Evolutionary conservation across 2,329 filamentous ascomycete species (phyloP).

Genomic region (Fusarium tuaranense): DNA sequence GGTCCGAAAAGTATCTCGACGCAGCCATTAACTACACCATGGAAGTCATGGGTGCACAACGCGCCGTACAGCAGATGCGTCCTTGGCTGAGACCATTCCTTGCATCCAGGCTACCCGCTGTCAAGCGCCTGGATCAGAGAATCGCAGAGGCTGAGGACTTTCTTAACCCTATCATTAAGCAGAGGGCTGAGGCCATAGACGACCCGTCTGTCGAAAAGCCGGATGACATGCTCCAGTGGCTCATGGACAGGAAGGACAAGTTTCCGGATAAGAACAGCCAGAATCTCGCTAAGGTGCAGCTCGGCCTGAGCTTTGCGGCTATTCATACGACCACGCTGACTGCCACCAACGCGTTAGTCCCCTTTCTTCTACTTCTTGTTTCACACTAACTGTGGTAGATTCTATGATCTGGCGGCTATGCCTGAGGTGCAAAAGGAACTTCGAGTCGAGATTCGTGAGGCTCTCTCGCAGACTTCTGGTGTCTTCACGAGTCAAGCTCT

Average conservation of each 20-base stretch:
- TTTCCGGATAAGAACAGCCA: slow-evolving; percentile 47
- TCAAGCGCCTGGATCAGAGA: slow-evolving; percentile 49
- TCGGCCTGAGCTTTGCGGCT: slow-evolving; percentile 60
- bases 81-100: slow-evolving; percentile 51
- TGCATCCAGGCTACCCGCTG: slow-evolving; percentile 48
- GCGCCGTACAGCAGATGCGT: slow-evolving; percentile 43
- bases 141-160: slow-evolving; percentile 49
- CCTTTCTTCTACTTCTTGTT: not conserved
- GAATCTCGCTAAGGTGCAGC: slow-evolving; percentile 55
- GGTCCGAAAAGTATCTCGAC: slow-evolving; percentile 57
- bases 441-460: slow-evolving; percentile 61
- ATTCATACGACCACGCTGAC: slow-evolving; percentile 64
- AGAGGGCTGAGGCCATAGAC: slow-evolving; percentile 39
- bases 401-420: slow-evolving; percentile 64
- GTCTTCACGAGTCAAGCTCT: slow-evolving; percentile 51
- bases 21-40: slow-evolving; percentile 61
- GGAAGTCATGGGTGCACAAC: slow-evolving; percentile 53
- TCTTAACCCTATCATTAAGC: slow-evolving; percentile 50
- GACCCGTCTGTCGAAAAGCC: slow-evolving; percentile 46
- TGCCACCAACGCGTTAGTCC: slow-evolving; percentile 55
- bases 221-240: slow-evolving; percentile 62
- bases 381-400: slow-evolving; percentile 32
- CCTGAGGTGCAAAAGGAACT: slow-evolving; percentile 64
- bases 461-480: slow-evolving; percentile 50
- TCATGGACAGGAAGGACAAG: slow-evolving; percentile 54